Evolutionary conservation across 2,329 filamentous ascomycete genomes (phyloP).

Genomic region (Xylaria hypoxylon): DNA sequence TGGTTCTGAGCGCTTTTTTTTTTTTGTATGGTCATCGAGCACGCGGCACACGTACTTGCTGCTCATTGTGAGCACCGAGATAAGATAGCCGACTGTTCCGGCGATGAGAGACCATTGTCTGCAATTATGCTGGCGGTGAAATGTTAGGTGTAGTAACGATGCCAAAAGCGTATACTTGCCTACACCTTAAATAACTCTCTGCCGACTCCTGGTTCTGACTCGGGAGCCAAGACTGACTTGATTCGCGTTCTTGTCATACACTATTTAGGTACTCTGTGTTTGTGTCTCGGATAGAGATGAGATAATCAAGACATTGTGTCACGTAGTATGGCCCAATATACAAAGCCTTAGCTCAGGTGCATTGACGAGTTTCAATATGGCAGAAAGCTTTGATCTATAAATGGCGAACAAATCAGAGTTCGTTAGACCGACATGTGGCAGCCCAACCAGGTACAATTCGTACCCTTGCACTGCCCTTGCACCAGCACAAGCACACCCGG

Average conservation of each 20-base stretch:
- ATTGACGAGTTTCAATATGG: not conserved
- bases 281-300: no score
- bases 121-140: not conserved
- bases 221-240: not conserved
- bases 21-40: not conserved
- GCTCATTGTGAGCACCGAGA: not conserved
- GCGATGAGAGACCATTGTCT: not conserved
- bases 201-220: not conserved
- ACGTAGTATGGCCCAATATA: no score
- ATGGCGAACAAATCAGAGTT: constrained; percentile 34
- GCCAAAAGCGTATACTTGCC: not conserved
- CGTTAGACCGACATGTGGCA: constrained; percentile 29
- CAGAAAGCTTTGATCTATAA: constrained; percentile 19
- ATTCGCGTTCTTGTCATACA: no score
- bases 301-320: no score
- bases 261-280: no score
- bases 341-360: not conserved
- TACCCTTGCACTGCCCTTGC: not conserved
- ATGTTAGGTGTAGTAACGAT: not conserved
- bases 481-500: not conserved
- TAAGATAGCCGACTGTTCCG: not conserved
- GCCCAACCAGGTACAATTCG: not conserved
- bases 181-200: not conserved
- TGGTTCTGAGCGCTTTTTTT: not conserved
- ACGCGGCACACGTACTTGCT: no score